phyloP scores from a whole-genome alignment of 495 filamentous ascomycete species.

The Trypethelium eluteriae region DNA sequence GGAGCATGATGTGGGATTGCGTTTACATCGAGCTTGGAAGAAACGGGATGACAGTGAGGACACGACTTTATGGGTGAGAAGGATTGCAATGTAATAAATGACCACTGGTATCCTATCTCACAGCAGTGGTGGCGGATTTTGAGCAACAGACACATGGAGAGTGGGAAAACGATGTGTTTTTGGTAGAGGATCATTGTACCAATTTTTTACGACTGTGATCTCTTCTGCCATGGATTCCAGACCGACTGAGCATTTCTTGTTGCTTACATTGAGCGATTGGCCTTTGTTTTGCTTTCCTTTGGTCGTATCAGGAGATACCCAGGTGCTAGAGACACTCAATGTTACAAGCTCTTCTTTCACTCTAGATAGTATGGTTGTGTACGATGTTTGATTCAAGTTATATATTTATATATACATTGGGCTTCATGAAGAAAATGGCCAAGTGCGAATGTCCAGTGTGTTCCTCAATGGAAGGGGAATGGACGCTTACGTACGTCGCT shows the following conservation, averaged over 20 bases:
- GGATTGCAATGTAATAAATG: slow-evolving; percentile 43
- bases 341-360: background rate
- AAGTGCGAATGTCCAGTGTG: too few relatives aligned
- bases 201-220: background rate
- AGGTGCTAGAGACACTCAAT: background rate
- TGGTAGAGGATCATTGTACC: background rate
- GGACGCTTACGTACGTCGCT: too few relatives aligned
- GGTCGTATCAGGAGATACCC: slow-evolving; percentile 4
- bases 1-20: slow-evolving; percentile 80
- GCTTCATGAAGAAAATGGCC: too few relatives aligned
- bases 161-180: background rate
- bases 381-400: too few relatives aligned
- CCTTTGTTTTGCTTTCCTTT: background rate
- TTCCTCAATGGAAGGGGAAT: too few relatives aligned
- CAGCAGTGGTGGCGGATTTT: background rate
- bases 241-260: background rate
- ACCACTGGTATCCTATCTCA: background rate
- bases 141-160: background rate
- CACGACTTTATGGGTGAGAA: slow-evolving; percentile 72
- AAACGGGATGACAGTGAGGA: slow-evolving; percentile 50
- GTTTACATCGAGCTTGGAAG: slow-evolving; percentile 72
- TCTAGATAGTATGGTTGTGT: too few relatives aligned
- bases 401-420: too few relatives aligned
- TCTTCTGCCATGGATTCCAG: background rate
- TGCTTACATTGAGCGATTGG: slow-evolving; percentile 2